Percentiles rank a stretch among this genome's conserved stretches.
Evolutionary conservation across 1,284 basidiomycete species (phyloP).

Genomic region (Fomitiporia mediterranea): DNA sequence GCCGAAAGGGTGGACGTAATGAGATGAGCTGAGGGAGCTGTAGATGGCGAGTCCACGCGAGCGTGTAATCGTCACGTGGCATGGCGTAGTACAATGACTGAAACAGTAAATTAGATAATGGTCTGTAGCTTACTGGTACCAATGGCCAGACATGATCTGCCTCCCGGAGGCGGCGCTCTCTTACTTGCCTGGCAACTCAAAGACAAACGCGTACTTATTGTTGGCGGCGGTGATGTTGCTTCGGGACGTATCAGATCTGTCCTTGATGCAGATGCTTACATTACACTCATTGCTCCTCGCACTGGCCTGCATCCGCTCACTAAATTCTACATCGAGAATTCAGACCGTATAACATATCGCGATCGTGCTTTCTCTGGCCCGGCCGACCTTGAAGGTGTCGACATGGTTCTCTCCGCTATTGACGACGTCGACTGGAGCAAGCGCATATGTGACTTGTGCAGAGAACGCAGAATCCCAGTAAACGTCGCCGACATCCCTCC

Average conservation of each 20-base stretch:
- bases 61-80: not conserved
- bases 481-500: slow-evolving; percentile 97
- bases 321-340: slow-evolving; percentile 45
- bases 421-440: slow-evolving; percentile 77
- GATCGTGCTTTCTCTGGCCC: slow-evolving; percentile 61
- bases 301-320: slow-evolving; percentile 59
- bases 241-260: slow-evolving; percentile 73
- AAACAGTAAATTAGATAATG: too few species aligned
- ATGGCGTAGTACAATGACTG: too few species aligned
- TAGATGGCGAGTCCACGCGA: not conserved
- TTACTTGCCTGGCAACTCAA: slow-evolving; percentile 87
- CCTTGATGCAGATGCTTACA: slow-evolving; percentile 54
- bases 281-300: slow-evolving; percentile 61
- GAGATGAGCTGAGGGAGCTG: not conserved
- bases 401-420: slow-evolving; percentile 94
- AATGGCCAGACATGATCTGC: slow-evolving; percentile 7
- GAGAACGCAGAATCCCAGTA: slow-evolving; percentile 73
- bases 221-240: slow-evolving; percentile 88
- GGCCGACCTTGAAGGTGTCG: slow-evolving; percentile 58
- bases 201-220: slow-evolving; percentile 73
- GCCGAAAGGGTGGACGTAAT: not conserved
- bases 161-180: slow-evolving; percentile 58
- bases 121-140: too few species aligned
- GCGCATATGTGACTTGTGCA: slow-evolving; percentile 69
- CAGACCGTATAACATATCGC: slow-evolving; percentile 63